These are phyloP conservation scores for Cornus kousa DNA, from an alignment of 148 eudicot species.

Conservation along the genomic window DNA sequence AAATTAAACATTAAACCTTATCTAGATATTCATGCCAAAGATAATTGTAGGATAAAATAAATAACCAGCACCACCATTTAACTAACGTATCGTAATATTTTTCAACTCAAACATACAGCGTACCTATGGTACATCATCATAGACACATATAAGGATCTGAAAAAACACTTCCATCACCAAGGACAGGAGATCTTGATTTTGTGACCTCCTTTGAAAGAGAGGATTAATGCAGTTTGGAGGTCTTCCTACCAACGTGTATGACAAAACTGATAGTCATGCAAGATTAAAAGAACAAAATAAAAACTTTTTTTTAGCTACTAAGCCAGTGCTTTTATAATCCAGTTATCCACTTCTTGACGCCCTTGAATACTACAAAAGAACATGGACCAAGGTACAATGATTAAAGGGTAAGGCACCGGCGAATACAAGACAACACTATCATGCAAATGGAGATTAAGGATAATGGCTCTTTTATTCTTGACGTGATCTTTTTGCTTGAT, in stretches of 20 bases:
- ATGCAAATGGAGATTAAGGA: background rate
- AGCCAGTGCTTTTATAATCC: no score
- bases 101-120: background rate
- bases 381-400: background rate
- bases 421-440: no score
- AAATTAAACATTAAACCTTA: background rate
- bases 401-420: no score
- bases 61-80: background rate
- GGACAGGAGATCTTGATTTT: background rate
- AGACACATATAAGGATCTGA: background rate
- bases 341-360: background rate
- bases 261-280: background rate
- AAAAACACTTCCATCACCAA: background rate
- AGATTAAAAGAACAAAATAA: background rate
- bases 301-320: background rate
- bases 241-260: background rate
- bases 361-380: background rate
- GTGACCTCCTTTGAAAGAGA: no score
- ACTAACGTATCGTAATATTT: background rate
- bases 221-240: background rate
- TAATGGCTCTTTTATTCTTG: background rate
- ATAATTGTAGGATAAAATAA: background rate
- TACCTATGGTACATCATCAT: background rate
- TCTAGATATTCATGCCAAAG: background rate
- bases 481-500: background rate